These are phyloP conservation scores for Periglandula ipomoeae DNA, from an alignment of 2,329 filamentous ascomycete species.

Conservation along the genomic window DNA sequence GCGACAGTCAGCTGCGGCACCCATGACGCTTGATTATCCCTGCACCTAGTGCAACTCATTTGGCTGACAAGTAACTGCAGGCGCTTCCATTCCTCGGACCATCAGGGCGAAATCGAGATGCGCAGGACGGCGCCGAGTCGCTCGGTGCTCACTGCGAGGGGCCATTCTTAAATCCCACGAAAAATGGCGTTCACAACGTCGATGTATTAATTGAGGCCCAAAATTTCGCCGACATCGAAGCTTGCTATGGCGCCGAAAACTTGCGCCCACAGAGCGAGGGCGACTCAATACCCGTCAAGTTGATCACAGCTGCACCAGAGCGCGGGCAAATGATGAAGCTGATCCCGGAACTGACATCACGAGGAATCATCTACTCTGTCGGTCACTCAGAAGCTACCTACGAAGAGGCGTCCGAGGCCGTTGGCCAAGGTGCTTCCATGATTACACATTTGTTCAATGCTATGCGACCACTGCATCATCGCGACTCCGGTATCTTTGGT, in stretches of 20 bases:
- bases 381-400: slow-evolving; percentile 85
- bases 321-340: slow-evolving; percentile 57
- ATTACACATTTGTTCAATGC: slow-evolving; percentile 93
- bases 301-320: slow-evolving; percentile 84
- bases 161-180: slow-evolving; percentile 72
- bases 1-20: background rate
- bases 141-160: slow-evolving; percentile 88
- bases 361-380: slow-evolving; percentile 67
- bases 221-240: slow-evolving; percentile 55
- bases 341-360: slow-evolving; percentile 56
- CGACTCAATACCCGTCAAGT: slow-evolving; percentile 48
- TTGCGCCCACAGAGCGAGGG: slow-evolving; percentile 34
- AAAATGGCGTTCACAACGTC: slow-evolving; percentile 78
- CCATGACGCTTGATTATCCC: background rate
- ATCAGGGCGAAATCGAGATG: slow-evolving; percentile 48
- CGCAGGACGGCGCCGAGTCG: slow-evolving; percentile 70
- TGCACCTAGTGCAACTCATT: background rate
- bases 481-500: slow-evolving; percentile 85
- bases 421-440: slow-evolving; percentile 73
- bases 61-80: slow-evolving; percentile 20
- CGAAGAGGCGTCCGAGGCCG: slow-evolving; percentile 64
- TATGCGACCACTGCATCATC: slow-evolving; percentile 83
- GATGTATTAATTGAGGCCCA: slow-evolving; percentile 59
- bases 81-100: slow-evolving; percentile 71
- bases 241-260: slow-evolving; percentile 66